Evolutionary conservation across 2,329 filamentous ascomycete genomes (phyloP), one percentile per base, ranked within the genome.

Genomic region (Diaporthe sp.): DNA sequence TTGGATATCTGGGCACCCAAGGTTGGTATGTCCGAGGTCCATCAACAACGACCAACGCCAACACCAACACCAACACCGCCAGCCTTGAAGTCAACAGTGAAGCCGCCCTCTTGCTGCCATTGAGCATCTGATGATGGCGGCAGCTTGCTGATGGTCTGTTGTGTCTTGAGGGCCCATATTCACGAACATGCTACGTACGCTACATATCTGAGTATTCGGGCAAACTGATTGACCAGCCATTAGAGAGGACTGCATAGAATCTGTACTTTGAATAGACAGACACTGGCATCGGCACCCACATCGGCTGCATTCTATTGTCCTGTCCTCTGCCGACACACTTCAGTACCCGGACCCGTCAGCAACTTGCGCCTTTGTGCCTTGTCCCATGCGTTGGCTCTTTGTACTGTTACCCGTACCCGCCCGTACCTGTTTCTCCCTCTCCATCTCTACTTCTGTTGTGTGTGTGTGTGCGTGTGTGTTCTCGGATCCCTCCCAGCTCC

Each of bases 401-500:
- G 65, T 42, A 55, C 25, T 20, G 47, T 37, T 9, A 34, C 31
- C 34, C 65, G 47, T 53, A 20, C 34, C 34, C 34, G 13, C 31
- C 31, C 31, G 31, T 31, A 31, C 22, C 65, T 53, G 13, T 70
- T n/a, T 7, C 12, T 10, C 25, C 7, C 42, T 65, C 61, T 15
- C 28, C 5, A 12, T 51, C 28, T 39, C 47, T 15, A 6, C 53
- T 25, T 55, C 51, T 25, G n/a, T 22, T 51, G 8, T 51, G 37
- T 25, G n/a, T 51, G 8, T 25, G 22, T 25, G 25, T 20, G 13
- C 17, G 25, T 31, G 53, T 58, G 58, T 34, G 25, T 28, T n/a
- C 42, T 47, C 37, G 28, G 61, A 49, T 65, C 42, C 28, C 61
- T 49, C 34, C 42, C 15, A 65, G 61, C 61, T 65, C 61, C 61